A percentile compares a stretch with the other conserved stretches of the same genome.
Conservation (phyloP, 2,329 filamentous ascomycete species). For the Alternaria novae-zelandiae region DNA sequence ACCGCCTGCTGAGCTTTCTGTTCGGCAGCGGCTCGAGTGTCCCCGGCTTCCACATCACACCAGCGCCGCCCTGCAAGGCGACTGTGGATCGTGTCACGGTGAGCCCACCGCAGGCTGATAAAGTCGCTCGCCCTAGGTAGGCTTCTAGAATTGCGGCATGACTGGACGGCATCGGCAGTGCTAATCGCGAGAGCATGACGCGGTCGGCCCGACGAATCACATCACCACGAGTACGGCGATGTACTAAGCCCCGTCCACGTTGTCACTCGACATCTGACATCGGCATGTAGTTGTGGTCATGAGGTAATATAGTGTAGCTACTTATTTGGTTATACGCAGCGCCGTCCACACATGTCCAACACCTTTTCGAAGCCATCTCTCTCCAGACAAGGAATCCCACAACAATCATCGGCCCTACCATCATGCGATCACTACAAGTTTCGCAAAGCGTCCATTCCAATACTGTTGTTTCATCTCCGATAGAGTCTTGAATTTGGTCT, state of each 20-base stretch:
- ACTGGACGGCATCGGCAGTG: background rate
- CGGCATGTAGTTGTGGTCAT: background rate
- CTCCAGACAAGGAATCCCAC: background rate
- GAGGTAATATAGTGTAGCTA: background rate
- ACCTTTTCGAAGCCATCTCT: background rate
- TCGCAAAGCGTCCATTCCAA: background rate
- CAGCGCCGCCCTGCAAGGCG: slow-evolving; percentile 11
- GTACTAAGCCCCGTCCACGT: background rate
- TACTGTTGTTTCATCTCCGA: background rate
- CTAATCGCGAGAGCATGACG: slow-evolving; percentile 2
- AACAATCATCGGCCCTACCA: background rate
- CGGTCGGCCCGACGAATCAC: slow-evolving; percentile 5
- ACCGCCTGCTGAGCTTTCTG: slow-evolving; percentile 26
- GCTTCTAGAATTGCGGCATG: slow-evolving; percentile 1
- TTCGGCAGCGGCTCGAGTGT: slow-evolving; percentile 18
- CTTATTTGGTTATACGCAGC: background rate
- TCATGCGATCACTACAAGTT: background rate
- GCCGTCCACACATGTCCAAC: background rate
- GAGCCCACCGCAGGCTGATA: slow-evolving; percentile 24
- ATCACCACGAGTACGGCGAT: slow-evolving; percentile 2
- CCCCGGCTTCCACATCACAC: slow-evolving; percentile 19
- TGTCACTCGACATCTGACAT: background rate
- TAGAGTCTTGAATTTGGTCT: background rate
- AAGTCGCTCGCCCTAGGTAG: slow-evolving; percentile 5
- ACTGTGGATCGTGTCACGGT: slow-evolving; percentile 29